These are phyloP conservation scores for Daldinia bambusicola DNA, from an alignment of 495 filamentous ascomycete genomes.

Conservation along the genomic window DNA sequence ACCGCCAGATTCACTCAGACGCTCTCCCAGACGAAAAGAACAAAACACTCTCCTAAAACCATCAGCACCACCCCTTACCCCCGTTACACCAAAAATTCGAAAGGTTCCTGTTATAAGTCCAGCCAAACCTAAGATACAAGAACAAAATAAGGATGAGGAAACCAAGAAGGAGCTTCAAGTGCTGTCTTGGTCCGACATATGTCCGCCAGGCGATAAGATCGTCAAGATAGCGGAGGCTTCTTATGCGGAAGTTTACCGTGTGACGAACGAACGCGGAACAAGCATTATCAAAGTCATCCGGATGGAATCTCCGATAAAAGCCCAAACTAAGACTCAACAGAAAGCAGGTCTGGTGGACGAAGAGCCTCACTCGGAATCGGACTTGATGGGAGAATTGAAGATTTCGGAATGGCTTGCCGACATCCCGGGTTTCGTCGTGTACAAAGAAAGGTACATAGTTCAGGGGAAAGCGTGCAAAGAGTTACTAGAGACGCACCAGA, in stretches of 20 bases:
- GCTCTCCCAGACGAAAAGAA: constrained; percentile 34
- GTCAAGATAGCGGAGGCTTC: constrained; percentile 76
- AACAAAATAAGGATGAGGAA: constrained; percentile 7
- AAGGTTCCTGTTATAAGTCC: constrained; percentile 13
- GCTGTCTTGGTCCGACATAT: constrained; percentile 63
- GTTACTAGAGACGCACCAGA: constrained; percentile 71
- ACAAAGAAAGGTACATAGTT: constrained; percentile 79
- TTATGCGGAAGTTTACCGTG: constrained; percentile 73
- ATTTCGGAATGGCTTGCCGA: constrained; percentile 80
- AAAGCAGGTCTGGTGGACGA: constrained; percentile 60
- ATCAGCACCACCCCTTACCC: constrained; percentile 4
- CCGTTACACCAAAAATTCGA: constrained; percentile 16
- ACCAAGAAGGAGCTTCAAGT: constrained; percentile 44
- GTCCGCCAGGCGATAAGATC: constrained; percentile 59
- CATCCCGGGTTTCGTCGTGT: constrained; percentile 91
- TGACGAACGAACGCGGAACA: constrained; percentile 59
- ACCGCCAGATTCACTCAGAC: constrained; percentile 22
- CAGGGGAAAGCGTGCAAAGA: constrained; percentile 71
- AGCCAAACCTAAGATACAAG: not conserved
- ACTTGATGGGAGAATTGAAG: constrained; percentile 67
- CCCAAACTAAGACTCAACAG: constrained; percentile 59
- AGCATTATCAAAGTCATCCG: constrained; percentile 66
- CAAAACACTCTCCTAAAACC: constrained; percentile 28
- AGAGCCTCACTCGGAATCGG: constrained; percentile 56
- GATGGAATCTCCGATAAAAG: constrained; percentile 58